Conservation (phyloP, 306 rosid genomes). For the Comarum palustre region DNA sequence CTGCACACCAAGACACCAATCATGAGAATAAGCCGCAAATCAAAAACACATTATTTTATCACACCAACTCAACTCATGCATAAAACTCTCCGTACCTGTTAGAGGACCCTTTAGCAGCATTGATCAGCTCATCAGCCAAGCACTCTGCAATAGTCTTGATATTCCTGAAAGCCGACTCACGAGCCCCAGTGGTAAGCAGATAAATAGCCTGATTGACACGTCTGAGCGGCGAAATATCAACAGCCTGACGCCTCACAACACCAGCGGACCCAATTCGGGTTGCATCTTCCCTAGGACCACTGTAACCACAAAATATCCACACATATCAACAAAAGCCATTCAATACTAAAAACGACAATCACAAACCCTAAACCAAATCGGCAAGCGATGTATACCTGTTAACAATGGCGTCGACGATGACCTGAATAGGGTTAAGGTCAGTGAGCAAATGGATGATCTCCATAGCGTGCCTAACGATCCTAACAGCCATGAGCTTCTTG, state of each 20-base stretch:
- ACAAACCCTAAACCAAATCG: background rate
- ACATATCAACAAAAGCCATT: background rate
- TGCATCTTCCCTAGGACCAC: slow-evolving; percentile 22
- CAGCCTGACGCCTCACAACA: slow-evolving; percentile 25
- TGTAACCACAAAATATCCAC: background rate
- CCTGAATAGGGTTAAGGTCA: slow-evolving; percentile 16
- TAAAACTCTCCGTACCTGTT: slow-evolving; percentile 1
- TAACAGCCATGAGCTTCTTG: slow-evolving; percentile 18
- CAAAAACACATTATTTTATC: background rate
- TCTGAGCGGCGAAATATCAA: slow-evolving; percentile 15
- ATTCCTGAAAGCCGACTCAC: slow-evolving; percentile 18
- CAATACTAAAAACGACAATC: background rate
- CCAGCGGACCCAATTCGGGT: slow-evolving; percentile 21
- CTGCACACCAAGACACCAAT: background rate
- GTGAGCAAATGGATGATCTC: slow-evolving; percentile 24
- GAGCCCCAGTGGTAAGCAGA: slow-evolving; percentile 15
- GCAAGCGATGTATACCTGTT: background rate
- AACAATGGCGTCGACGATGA: slow-evolving; percentile 13
- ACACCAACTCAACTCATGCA: background rate
- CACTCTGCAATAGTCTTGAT: slow-evolving; percentile 15
- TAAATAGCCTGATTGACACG: slow-evolving; percentile 23
- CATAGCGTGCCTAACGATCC: slow-evolving; percentile 16
- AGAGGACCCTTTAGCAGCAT: slow-evolving; percentile 18
- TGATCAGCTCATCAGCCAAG: slow-evolving; percentile 23
- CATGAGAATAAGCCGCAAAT: background rate